Percentiles rank a stretch among this genome's conserved stretches.
These are phyloP conservation scores for Yamadazyma philogaea DNA, from an alignment of 805 yeast species.

Conservation along the genomic window DNA sequence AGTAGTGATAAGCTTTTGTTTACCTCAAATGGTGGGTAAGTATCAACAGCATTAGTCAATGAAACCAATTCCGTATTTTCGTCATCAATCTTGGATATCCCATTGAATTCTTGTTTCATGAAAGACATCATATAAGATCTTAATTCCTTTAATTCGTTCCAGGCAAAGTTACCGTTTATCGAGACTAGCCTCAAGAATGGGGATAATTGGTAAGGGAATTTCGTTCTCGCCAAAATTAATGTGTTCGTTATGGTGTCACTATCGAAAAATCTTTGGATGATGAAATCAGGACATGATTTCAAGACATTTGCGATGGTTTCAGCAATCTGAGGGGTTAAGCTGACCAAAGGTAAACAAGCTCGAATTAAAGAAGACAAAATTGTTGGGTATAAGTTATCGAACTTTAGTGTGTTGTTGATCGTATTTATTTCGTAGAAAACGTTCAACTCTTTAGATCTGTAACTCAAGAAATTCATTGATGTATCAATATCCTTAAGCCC, in stretches of 20 bases:
- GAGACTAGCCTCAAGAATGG: conserved; percentile 62
- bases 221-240: conserved; percentile 59
- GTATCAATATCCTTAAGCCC: conserved; percentile 17
- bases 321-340: conserved; percentile 45
- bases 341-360: conserved; percentile 47
- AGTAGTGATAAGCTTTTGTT: conserved; percentile 45
- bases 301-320: conserved; percentile 41
- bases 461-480: conserved; percentile 33
- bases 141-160: conserved; percentile 55
- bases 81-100: conserved; percentile 47
- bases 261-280: conserved; percentile 44
- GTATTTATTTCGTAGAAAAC: conserved; percentile 46
- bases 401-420: conserved; percentile 41
- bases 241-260: conserved; percentile 42
- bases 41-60: conserved; percentile 45
- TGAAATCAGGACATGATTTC: conserved; percentile 42
- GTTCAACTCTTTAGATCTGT: conserved; percentile 35
- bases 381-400: conserved; percentile 51
- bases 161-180: conserved; percentile 65
- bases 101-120: conserved; percentile 35
- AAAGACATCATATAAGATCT: conserved; percentile 58
- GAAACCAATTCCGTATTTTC: conserved; percentile 51
- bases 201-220: conserved; percentile 63
- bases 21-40: conserved; percentile 57
- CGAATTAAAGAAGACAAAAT: conserved; percentile 44